phyloP scores from a whole-genome alignment of 352 stramenopile genomes.

The Globisporangium spiculum region DNA sequence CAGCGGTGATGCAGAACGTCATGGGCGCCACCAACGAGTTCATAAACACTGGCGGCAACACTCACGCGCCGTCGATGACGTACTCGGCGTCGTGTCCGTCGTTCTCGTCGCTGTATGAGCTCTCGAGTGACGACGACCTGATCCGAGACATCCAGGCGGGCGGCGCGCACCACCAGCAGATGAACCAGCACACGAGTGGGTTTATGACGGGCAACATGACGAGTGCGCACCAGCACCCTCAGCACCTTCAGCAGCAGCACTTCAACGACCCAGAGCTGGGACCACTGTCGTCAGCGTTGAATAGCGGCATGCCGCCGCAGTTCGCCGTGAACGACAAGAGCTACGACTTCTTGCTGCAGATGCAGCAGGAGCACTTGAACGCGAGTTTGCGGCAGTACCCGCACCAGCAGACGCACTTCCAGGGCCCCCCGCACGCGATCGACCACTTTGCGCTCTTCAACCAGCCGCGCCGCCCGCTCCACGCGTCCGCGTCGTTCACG shows the following conservation, averaged over 20 bases:
- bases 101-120: conserved; percentile 62
- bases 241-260: neutral
- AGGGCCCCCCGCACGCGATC: neutral
- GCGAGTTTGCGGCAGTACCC: conserved; percentile 40
- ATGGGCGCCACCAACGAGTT: neutral
- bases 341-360: conserved; percentile 60
- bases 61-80: conserved; percentile 29
- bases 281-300: neutral
- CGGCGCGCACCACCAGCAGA: neutral
- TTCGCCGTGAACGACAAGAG: conserved; percentile 30
- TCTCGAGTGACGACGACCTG: conserved; percentile 47
- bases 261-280: conserved; percentile 2
- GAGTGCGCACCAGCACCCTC: neutral
- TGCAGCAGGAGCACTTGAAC: conserved; percentile 45
- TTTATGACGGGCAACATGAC: conserved; percentile 7
- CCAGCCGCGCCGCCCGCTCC: conserved; percentile 36
- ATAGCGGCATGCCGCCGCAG: conserved; percentile 3
- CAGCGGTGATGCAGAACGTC: neutral
- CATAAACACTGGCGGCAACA: conserved; percentile 7
- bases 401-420: conserved; percentile 32
- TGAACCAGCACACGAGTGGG: neutral
- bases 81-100: conserved; percentile 75
- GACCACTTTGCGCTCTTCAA: conserved; percentile 24
- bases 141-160: conserved; percentile 31
- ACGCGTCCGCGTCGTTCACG: conserved; percentile 72